These are phyloP conservation scores for Penicillium sp. DNA, from an alignment of 2,329 filamentous ascomycete genomes.

Conservation along the genomic window DNA sequence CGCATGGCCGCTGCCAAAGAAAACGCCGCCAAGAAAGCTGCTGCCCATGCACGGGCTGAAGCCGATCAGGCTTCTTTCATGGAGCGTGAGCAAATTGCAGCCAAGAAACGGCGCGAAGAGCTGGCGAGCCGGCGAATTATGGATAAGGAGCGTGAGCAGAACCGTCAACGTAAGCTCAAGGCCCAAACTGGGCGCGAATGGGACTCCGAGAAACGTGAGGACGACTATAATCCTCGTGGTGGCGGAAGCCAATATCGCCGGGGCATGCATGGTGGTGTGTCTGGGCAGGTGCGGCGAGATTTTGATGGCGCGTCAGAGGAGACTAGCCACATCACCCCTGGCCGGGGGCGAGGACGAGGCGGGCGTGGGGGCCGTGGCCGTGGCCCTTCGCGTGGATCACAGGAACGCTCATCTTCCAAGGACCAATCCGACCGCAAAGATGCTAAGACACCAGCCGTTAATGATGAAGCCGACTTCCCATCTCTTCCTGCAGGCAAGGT, in stretches of 20 bases:
- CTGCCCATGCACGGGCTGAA: slow-evolving; percentile 65
- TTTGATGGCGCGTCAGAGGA: slow-evolving; percentile 29
- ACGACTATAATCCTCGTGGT: slow-evolving; percentile 50
- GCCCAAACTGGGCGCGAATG: slow-evolving; percentile 61
- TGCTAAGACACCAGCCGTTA: slow-evolving; percentile 23
- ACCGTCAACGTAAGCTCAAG: slow-evolving; percentile 59
- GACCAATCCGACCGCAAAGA: slow-evolving; percentile 17
- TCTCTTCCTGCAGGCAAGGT: slow-evolving; percentile 34
- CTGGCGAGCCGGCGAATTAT: slow-evolving; percentile 55
- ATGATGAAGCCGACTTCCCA: slow-evolving; percentile 38
- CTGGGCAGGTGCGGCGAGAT: slow-evolving; percentile 34
- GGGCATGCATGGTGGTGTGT: slow-evolving; percentile 55
- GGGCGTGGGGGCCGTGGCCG: slow-evolving; percentile 29
- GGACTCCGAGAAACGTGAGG: slow-evolving; percentile 62
- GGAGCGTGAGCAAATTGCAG: slow-evolving; percentile 61
- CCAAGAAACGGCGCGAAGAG: slow-evolving; percentile 55
- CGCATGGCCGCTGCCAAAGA: slow-evolving; percentile 63
- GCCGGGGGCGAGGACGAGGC: slow-evolving; percentile 32
- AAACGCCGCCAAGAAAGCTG: slow-evolving; percentile 60
- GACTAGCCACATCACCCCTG: slow-evolving; percentile 25
- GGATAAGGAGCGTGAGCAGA: slow-evolving; percentile 63
- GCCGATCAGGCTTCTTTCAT: slow-evolving; percentile 66
- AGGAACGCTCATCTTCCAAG: slow-evolving; percentile 19
- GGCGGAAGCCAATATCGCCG: slow-evolving; percentile 47
- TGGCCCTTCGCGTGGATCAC: slow-evolving; percentile 25